Evolutionary conservation across 2,329 filamentous ascomycete species (phyloP), one percentile per base, ranked within the genome.

Genomic region (Pseudogymnoascus sp.): DNA sequence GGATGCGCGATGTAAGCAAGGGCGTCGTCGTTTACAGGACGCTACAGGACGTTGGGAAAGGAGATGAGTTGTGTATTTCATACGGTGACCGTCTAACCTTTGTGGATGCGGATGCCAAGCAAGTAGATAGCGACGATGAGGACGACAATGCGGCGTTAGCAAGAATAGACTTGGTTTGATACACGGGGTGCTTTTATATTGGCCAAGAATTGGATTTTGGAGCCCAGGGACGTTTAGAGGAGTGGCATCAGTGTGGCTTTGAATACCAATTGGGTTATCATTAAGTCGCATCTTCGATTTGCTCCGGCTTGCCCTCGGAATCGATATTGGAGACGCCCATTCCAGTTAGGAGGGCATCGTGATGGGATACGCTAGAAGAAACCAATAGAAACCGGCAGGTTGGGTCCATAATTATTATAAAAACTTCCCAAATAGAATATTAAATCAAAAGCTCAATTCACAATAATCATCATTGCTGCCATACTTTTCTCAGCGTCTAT

Each of bases 11-110:
- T 67, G 48, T 79, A 1, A 66, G 71, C 2, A 72, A 72, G 2
- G 67, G 73, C 12, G 63, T 79, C 0, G 73, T 82, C 15, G 75
- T 74, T 0, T 83, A 82, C 63, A 74, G 70, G 12, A 72, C 80
- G 13, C 64, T 80, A 28, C 70, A 77, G 64, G 75, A 81, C 61
- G 77, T 83, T 13, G 66, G 66, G 15, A 66, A 70, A n/a, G 80
- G 79, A 12, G 79, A 82, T 66, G 80, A 83, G 65, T 69, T 83
- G 12, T 82, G 79, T 72, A 73, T 74, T 68, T 71, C 67, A 23
- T 73, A 73, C 62, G 71, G 72, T 23, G 62, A 66, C 45, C 61
- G 66, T 35, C 67, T 74, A 45, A 72, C 71, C 8, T 74, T 73
- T 61, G 66, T 67, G 57, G 71, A 74, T 63, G 65, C 66, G n/a